Conservation (phyloP, 2,329 filamentous ascomycete genomes). For the Calonectria pauciramosa region DNA sequence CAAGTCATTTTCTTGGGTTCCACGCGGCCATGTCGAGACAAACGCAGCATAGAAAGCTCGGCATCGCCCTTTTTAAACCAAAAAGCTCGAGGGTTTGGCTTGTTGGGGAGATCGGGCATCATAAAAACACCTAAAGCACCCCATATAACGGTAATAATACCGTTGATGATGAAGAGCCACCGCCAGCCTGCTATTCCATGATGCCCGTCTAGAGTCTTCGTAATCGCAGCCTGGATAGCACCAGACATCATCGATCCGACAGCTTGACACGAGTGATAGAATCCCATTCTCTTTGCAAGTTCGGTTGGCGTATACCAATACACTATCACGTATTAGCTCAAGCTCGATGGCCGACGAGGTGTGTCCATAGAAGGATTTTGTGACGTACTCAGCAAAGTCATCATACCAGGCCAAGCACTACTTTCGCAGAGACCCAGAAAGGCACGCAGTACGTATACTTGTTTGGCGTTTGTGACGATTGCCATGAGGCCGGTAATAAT, state of each 20-base stretch:
- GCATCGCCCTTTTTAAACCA: slow-evolving; percentile 48
- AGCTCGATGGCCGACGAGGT: neutral
- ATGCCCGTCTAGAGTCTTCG: slow-evolving; percentile 53
- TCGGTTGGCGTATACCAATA: slow-evolving; percentile 30
- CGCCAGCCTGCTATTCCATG: slow-evolving; percentile 57
- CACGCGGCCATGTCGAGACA: slow-evolving; percentile 38
- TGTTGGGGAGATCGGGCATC: slow-evolving; percentile 52
- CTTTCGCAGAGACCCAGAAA: slow-evolving; percentile 55
- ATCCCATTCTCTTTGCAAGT: slow-evolving; percentile 49
- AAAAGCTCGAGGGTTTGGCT: slow-evolving; percentile 42
- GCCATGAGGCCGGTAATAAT: slow-evolving; percentile 48
- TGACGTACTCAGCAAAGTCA: slow-evolving; percentile 49
- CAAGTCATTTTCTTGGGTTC: slow-evolving; percentile 42
- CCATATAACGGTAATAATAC: slow-evolving; percentile 51
- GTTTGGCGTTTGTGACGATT: slow-evolving; percentile 48
- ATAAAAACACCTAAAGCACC: slow-evolving; percentile 50
- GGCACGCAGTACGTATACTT: slow-evolving; percentile 55
- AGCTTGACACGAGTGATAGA: slow-evolving; percentile 57
- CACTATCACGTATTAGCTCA: neutral
- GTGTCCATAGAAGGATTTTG: neutral
- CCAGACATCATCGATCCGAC: slow-evolving; percentile 59
- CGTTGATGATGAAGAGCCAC: slow-evolving; percentile 62
- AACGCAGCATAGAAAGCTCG: slow-evolving; percentile 45
- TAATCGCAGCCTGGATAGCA: slow-evolving; percentile 58
- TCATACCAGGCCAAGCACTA: slow-evolving; percentile 53